Percentiles rank a stretch among this genome's conserved stretches.
These are phyloP conservation scores for Thelephora terrestris DNA, from an alignment of 1,284 basidiomycete species.

Conservation along the genomic window DNA sequence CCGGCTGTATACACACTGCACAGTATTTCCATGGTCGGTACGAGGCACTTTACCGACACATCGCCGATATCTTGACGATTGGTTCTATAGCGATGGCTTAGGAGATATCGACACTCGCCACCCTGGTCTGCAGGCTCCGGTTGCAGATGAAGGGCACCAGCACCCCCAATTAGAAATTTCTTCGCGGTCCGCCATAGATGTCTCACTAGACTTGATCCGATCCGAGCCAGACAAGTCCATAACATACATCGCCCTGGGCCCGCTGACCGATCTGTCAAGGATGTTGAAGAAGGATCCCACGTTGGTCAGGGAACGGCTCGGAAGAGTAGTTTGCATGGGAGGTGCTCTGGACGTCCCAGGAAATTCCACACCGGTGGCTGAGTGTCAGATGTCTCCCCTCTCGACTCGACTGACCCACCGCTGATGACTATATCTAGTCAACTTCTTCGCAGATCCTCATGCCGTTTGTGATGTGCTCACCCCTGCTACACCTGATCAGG, in stretches of 20 bases:
- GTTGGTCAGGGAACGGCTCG: conserved; percentile 50
- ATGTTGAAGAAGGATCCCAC: conserved; percentile 51
- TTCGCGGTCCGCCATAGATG: conserved; percentile 44
- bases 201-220: conserved; percentile 59
- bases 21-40: conserved; percentile 81
- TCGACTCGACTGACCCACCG: conserved; percentile 1
- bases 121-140: conserved; percentile 55
- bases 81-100: conserved; percentile 63
- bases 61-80: neutral
- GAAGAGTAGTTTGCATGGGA: conserved; percentile 86
- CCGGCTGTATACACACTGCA: conserved; percentile 71
- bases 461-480: conserved; percentile 63
- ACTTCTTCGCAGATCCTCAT: conserved; percentile 89
- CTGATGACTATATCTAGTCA: conserved; percentile 43
- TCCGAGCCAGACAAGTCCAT: conserved; percentile 52
- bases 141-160: conserved; percentile 16
- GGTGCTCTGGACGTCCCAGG: conserved; percentile 92
- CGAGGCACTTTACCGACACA: conserved; percentile 6
- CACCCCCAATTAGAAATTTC: conserved; percentile 45
- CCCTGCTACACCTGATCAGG: conserved; percentile 24
- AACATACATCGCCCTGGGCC: conserved; percentile 82
- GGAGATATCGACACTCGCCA: conserved; percentile 63
- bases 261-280: conserved; percentile 78
- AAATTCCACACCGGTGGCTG: conserved; percentile 76
- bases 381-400: conserved; percentile 40